Conservation (phyloP, 352 stramenopile genomes). For the Globisporangium carolinianum region DNA sequence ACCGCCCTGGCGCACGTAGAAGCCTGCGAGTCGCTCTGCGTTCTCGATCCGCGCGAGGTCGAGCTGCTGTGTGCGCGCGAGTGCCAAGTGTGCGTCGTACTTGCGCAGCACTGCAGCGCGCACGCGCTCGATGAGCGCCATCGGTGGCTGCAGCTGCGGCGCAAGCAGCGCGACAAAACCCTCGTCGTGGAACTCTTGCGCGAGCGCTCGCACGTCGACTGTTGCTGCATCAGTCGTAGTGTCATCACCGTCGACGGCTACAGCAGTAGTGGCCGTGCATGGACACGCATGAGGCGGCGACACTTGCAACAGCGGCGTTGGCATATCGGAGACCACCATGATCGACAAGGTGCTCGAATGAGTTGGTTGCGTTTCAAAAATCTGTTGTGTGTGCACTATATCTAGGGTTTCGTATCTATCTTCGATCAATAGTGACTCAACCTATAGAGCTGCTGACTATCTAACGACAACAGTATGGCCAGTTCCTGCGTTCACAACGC, state of each 20-base stretch:
- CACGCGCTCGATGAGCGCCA: slow-evolving; percentile 16
- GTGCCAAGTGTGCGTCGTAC: slow-evolving; percentile 30
- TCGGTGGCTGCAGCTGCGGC: slow-evolving; percentile 8
- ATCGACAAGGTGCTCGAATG: background rate
- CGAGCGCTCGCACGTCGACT: slow-evolving; percentile 2
- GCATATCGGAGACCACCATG: no score
- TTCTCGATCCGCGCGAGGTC: slow-evolving; percentile 31
- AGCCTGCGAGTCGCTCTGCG: slow-evolving; percentile 48
- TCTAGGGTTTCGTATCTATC: background rate
- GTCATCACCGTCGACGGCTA: background rate
- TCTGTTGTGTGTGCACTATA: background rate
- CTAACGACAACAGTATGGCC: no score
- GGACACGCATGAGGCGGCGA: no score
- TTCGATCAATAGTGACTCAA: background rate
- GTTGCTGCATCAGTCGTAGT: background rate
- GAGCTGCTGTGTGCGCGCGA: slow-evolving; percentile 19
- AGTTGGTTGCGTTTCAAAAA: background rate
- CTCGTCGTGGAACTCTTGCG: slow-evolving; percentile 29
- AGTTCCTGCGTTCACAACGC: no score
- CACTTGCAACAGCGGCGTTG: no score
- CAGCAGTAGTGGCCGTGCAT: no score
- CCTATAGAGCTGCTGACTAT: background rate
- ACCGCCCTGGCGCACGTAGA: slow-evolving; percentile 65
- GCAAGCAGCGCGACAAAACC: slow-evolving; percentile 37
- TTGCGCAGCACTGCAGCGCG: slow-evolving; percentile 23